Evolutionary conservation across 2,329 filamentous ascomycete genomes (phyloP).

Genomic region (Colletotrichum magnum): DNA sequence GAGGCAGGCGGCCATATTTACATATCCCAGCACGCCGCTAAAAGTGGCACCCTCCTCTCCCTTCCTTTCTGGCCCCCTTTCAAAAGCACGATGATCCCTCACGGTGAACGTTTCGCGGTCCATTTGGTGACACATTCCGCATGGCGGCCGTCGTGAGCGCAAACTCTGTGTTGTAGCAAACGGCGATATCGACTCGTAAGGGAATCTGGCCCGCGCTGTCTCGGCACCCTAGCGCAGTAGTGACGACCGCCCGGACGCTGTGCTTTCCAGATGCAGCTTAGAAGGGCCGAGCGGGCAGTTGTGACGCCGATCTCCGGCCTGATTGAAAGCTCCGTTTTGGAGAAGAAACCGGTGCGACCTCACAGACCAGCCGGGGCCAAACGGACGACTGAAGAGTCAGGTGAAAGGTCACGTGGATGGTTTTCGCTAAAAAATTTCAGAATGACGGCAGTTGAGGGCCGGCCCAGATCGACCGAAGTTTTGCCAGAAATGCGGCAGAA

Average conservation of each 20-base stretch:
- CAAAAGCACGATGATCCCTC: conserved; percentile 17
- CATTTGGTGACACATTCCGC: conserved; percentile 32
- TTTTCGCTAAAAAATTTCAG: conserved; percentile 1
- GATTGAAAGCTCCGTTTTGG: conserved; percentile 31
- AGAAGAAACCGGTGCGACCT: conserved; percentile 22
- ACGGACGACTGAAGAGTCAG: background rate
- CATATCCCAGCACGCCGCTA: conserved; percentile 25
- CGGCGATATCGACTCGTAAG: conserved; percentile 34
- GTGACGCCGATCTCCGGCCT: conserved; percentile 35
- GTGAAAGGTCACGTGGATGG: background rate
- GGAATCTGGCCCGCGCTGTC: conserved; percentile 36
- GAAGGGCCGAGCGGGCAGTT: conserved; percentile 36
- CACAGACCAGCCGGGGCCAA: conserved; percentile 1
- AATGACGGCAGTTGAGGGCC: conserved; percentile 3
- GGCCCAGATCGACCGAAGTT: background rate
- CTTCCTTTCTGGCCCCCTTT: conserved; percentile 7
- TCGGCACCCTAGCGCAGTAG: conserved; percentile 29
- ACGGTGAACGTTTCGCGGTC: conserved; percentile 25
- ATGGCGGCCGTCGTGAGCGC: conserved; percentile 21
- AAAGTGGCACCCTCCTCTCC: conserved; percentile 29
- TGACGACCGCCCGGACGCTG: conserved; percentile 27
- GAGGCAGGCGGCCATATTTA: conserved; percentile 16
- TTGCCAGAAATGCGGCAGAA: background rate
- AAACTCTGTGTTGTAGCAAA: conserved; percentile 33
- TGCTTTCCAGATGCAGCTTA: conserved; percentile 31